phyloP scores from a whole-genome alignment of 768 basidiomycete species.

The Agrocybe praecox region DNA sequence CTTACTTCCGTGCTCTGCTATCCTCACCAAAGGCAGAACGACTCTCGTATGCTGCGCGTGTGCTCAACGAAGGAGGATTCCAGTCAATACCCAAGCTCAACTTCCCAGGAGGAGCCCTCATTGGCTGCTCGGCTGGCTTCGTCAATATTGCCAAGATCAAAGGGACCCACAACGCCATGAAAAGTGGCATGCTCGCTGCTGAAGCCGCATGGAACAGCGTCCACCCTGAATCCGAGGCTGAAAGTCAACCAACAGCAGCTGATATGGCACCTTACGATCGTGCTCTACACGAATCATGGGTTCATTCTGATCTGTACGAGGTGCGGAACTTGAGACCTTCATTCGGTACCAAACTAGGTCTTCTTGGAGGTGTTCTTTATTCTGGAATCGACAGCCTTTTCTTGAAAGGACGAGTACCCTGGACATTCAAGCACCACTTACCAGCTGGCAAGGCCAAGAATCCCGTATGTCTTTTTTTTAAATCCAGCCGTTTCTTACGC shows the following conservation, averaged over 20 bases:
- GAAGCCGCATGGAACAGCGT: slow-evolving; percentile 80
- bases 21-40: slow-evolving; percentile 65
- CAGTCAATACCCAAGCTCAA: slow-evolving; percentile 84
- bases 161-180: slow-evolving; percentile 99
- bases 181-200: slow-evolving; percentile 96
- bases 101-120: slow-evolving; percentile 93
- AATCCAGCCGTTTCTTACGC: neutral
- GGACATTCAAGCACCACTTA: slow-evolving; percentile 81
- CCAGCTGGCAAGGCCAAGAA: slow-evolving; percentile 31
- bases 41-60: slow-evolving; percentile 88
- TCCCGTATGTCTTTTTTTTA: slow-evolving; percentile 20
- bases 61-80: slow-evolving; percentile 90
- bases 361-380: slow-evolving; percentile 88
- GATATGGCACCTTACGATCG: slow-evolving; percentile 78
- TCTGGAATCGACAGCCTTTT: slow-evolving; percentile 88
- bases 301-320: slow-evolving; percentile 83
- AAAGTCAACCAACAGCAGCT: slow-evolving; percentile 22
- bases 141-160: slow-evolving; percentile 98
- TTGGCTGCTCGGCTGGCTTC: slow-evolving; percentile 96
- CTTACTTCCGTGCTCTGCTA: slow-evolving; percentile 83
- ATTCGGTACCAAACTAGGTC: slow-evolving; percentile 78
- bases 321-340: slow-evolving; percentile 91
- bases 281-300: slow-evolving; percentile 77
- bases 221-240: slow-evolving; percentile 22
- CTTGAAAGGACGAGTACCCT: slow-evolving; percentile 83